Evolutionary conservation across 345 rosid genomes (phyloP).

Genomic region (Ailanthus altissimus): DNA sequence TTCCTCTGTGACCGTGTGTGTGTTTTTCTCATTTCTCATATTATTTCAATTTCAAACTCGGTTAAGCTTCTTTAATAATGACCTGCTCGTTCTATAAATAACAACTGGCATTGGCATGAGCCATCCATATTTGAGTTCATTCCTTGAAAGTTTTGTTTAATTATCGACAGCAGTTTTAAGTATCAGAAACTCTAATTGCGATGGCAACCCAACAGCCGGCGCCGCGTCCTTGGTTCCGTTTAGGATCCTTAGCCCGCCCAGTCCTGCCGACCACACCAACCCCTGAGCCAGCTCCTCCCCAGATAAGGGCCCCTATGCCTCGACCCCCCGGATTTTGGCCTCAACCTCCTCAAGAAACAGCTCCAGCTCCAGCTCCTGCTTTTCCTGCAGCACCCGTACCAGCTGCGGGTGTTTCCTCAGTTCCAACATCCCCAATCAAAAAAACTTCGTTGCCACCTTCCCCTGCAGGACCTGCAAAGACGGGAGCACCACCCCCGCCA

Average conservation of each 20-base stretch:
- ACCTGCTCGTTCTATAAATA: constrained; percentile 27
- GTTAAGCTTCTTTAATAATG: constrained; percentile 1
- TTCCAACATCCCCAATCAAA: constrained; percentile 28
- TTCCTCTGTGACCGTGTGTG: not conserved
- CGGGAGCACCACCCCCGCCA: constrained; percentile 21
- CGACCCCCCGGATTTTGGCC: constrained; percentile 25
- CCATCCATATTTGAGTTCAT: constrained; percentile 2
- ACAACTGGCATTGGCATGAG: not conserved
- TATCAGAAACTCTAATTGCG: not conserved
- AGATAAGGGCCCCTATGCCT: constrained; percentile 31
- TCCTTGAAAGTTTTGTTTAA: not conserved
- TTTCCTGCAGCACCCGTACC: not conserved
- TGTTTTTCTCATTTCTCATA: constrained; percentile 10
- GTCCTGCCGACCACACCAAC: constrained; percentile 26
- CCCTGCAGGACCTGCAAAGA: constrained; percentile 19
- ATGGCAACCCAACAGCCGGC: constrained; percentile 50
- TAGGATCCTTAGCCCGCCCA: constrained; percentile 46
- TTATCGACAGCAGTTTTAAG: not conserved
- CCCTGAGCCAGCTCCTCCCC: constrained; percentile 38
- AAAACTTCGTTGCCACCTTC: constrained; percentile 35
- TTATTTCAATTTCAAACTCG: not conserved
- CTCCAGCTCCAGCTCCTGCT: constrained; percentile 28
- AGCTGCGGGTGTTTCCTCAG: constrained; percentile 20
- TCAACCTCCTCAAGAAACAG: constrained; percentile 30
- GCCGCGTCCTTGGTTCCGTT: constrained; percentile 60